Percentiles rank a stretch among this genome's conserved stretches.
phyloP scores from a whole-genome alignment of 2,329 filamentous ascomycete species.

The Trichoderma asperellum region DNA sequence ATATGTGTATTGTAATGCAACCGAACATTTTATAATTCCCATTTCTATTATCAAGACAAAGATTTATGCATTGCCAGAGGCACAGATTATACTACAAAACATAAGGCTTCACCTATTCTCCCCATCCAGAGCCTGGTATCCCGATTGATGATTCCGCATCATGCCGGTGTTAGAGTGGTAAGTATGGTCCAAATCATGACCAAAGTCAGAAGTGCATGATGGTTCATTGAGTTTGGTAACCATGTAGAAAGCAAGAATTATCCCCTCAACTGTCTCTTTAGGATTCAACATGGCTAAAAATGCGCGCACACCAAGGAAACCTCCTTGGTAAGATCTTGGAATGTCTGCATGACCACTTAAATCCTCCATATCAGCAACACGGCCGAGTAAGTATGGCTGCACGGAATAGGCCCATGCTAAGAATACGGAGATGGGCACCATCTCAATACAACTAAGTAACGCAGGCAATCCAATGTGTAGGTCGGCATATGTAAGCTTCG shows the following conservation, averaged over 20 bases:
- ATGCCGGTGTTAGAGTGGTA: not conserved
- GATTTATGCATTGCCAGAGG: not conserved
- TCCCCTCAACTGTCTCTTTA: not conserved
- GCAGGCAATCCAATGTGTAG: not conserved
- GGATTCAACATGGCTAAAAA: not conserved
- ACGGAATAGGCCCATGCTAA: not conserved
- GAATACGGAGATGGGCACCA: not conserved
- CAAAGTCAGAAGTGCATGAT: not conserved
- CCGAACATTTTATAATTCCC: not conserved
- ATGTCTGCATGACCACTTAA: not conserved
- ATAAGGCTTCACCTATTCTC: not conserved
- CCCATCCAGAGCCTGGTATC: not conserved
- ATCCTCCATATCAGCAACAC: not conserved
- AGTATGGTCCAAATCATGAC: not conserved
- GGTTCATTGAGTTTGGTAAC: not conserved
- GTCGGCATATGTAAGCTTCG: not conserved
- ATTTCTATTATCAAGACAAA: not conserved
- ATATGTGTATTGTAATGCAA: no score
- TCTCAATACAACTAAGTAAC: not conserved
- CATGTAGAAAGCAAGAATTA: not conserved
- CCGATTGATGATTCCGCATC: not conserved
- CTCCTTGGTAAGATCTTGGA: not conserved
- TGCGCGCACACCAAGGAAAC: not conserved
- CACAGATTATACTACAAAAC: not conserved
- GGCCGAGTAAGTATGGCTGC: not conserved